A percentile compares a stretch with the other conserved stretches of the same genome.
These are phyloP conservation scores for Linnemannia elongata DNA, from an alignment of 192 early-diverging fungal genomes.

Conservation along the genomic window DNA sequence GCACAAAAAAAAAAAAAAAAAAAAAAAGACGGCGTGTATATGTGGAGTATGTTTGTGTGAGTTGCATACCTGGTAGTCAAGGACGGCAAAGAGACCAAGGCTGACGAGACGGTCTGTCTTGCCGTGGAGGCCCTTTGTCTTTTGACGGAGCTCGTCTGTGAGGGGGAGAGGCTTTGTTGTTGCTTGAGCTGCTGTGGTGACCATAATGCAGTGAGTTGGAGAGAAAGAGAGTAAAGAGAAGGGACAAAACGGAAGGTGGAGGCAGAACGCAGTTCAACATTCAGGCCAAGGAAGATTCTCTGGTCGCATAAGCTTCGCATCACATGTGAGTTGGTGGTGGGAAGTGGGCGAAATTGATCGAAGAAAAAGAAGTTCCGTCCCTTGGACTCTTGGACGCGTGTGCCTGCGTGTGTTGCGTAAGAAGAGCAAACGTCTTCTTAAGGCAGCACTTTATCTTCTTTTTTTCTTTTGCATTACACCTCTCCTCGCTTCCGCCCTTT, in stretches of 20 bases:
- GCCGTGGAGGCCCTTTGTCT: slow-evolving; percentile 35
- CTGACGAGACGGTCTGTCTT: slow-evolving; percentile 42
- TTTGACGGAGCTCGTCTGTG: slow-evolving; percentile 41
- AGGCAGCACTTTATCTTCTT: neutral
- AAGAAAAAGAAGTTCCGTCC: neutral
- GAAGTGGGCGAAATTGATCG: slow-evolving; percentile 8
- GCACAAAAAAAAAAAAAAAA: neutral
- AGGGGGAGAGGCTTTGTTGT: slow-evolving; percentile 4
- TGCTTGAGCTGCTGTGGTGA: slow-evolving; percentile 3
- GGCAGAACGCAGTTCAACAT: neutral
- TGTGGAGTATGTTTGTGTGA: neutral
- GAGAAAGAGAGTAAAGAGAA: neutral
- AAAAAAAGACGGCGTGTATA: neutral
- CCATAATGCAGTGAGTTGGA: neutral
- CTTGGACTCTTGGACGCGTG: neutral
- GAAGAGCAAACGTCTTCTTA: neutral
- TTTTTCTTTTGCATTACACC: neutral
- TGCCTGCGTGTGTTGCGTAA: neutral
- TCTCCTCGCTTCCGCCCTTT: neutral
- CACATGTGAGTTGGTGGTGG: neutral
- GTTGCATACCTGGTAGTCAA: slow-evolving; percentile 31
- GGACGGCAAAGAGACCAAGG: slow-evolving; percentile 40
- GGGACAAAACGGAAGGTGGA: neutral
- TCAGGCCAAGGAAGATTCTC: neutral
- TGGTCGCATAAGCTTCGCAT: slow-evolving; percentile 7